Evolutionary conservation across 2,329 filamentous ascomycete species (phyloP), one percentile per base, ranked within the genome.

Genomic region (Fusarium sambucinum): DNA sequence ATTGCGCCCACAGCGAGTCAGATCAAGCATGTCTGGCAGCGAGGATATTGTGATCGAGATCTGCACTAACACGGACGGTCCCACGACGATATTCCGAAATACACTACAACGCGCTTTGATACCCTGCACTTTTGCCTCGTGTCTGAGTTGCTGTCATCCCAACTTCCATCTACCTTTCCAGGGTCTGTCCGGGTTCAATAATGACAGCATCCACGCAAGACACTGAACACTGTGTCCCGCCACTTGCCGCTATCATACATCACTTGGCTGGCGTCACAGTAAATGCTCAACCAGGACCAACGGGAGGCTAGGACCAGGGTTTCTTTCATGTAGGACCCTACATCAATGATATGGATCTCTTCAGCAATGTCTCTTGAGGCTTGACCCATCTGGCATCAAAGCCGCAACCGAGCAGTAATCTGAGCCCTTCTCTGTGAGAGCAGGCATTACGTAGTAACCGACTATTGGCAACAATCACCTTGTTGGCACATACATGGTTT

Each of bases 11-110:
- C 48, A 62, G 47, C 73, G 73, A 74, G 73, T 74, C 72, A 74
- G 69, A 73, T 67, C 62, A 71, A 45, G 58, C 56, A 66, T 59
- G 59, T 63, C 71, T 66, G 47, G 53, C 63, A 60, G 64, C 53
- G 62, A 71, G 60, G 66, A 60, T 64, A 60, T 47, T 55, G 55
- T 63, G 68, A 74, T 74, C 73, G 69, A 67, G 73, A 74, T 74
- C 71, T 74, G 50, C 71, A 70, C 71, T 74, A 47, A 73, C 64
- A 64, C 61, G 51, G 64, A 59, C 59, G 45, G 57, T 73, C 41
- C 63, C 59, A 68, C 54, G 65, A 65, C 62, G 53, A 60, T 44
- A 47, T 65, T 61, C 58, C 45, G 65, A 55, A 52, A 51, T 47
- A 38, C 65, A 60, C 60, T 63, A 61, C 27, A 40, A 25, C n/a